Evolutionary conservation across 2,329 filamentous ascomycete species (phyloP).

Genomic region (Ophiosphaerella narmari): DNA sequence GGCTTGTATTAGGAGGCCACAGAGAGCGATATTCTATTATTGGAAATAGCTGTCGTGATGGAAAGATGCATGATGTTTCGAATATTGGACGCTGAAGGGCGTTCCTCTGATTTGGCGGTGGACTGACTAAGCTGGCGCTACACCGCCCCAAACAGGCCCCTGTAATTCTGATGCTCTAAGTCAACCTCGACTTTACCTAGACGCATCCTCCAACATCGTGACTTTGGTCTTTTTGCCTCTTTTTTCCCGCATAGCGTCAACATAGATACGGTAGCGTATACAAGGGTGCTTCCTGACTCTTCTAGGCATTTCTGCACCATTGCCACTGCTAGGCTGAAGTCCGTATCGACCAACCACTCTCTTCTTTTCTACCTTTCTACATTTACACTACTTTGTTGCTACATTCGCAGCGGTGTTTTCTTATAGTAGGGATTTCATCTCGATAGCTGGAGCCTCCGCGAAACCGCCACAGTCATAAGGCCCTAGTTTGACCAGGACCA

Average conservation of each 20-base stretch:
- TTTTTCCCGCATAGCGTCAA: constrained; percentile 34
- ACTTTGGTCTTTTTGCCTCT: constrained; percentile 7
- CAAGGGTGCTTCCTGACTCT: constrained; percentile 18
- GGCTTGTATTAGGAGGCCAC: constrained; percentile 13
- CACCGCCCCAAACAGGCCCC: too few relatives aligned
- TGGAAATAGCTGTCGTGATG: constrained; percentile 10
- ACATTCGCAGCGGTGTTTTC: too few relatives aligned
- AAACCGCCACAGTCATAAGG: neutral
- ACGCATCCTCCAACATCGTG: constrained; percentile 10
- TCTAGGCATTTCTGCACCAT: constrained; percentile 24
- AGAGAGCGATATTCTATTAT: constrained; percentile 18
- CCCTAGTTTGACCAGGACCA: neutral
- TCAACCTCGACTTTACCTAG: constrained; percentile 10
- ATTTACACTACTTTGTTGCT: neutral
- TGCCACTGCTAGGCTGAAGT: constrained; percentile 12
- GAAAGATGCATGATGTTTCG: constrained; percentile 26
- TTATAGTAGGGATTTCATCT: too few relatives aligned
- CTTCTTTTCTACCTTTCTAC: neutral
- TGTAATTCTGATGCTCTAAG: neutral
- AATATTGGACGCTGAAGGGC: constrained; percentile 26
- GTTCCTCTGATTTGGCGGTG: neutral
- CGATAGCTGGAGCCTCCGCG: too few relatives aligned
- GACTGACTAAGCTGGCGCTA: too few relatives aligned
- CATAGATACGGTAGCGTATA: constrained; percentile 25
- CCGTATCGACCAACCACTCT: neutral